A percentile compares a stretch with the other conserved stretches of the same genome.
Evolutionary conservation across 2,329 filamentous ascomycete species (phyloP).

Genomic region (Alternaria sp.): DNA sequence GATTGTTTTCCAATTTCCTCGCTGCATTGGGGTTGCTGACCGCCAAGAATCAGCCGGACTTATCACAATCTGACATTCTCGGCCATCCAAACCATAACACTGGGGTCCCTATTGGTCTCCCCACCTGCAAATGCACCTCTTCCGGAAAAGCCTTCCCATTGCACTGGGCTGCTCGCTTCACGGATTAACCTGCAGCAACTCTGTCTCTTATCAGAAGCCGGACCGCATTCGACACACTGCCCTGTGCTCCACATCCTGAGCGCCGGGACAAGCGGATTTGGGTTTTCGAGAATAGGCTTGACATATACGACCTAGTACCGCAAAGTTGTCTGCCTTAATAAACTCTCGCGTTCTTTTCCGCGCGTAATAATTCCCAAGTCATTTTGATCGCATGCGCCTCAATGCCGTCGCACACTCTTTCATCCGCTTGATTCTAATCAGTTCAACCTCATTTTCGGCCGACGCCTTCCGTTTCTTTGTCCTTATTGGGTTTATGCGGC

Average conservation of each 20-base stretch:
- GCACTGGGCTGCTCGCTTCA: slow-evolving; percentile 39
- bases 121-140: slow-evolving; percentile 22
- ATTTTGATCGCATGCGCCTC: slow-evolving; percentile 8
- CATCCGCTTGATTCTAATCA: slow-evolving; percentile 22
- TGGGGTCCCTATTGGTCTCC: slow-evolving; percentile 26
- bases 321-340: slow-evolving; percentile 26
- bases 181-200: slow-evolving; percentile 28
- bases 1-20: slow-evolving; percentile 24
- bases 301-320: slow-evolving; percentile 40
- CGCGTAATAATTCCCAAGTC: slow-evolving; percentile 10
- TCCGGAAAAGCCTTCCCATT: slow-evolving; percentile 25
- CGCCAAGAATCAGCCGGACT: slow-evolving; percentile 34
- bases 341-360: slow-evolving; percentile 19
- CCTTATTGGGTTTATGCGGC: slow-evolving; percentile 1
- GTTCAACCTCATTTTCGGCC: slow-evolving; percentile 4
- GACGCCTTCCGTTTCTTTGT: slow-evolving; percentile 5
- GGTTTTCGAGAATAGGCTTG: slow-evolving; percentile 36
- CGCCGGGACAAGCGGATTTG: slow-evolving; percentile 39
- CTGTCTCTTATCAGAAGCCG: slow-evolving; percentile 46
- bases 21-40: slow-evolving; percentile 37
- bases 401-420: slow-evolving; percentile 21
- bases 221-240: slow-evolving; percentile 34
- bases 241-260: slow-evolving; percentile 38
- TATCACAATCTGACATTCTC: slow-evolving; percentile 31
- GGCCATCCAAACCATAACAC: slow-evolving; percentile 16